Evolutionary conservation across 305 asterid species (phyloP).

Genomic region (Fraxinus paxiana): DNA sequence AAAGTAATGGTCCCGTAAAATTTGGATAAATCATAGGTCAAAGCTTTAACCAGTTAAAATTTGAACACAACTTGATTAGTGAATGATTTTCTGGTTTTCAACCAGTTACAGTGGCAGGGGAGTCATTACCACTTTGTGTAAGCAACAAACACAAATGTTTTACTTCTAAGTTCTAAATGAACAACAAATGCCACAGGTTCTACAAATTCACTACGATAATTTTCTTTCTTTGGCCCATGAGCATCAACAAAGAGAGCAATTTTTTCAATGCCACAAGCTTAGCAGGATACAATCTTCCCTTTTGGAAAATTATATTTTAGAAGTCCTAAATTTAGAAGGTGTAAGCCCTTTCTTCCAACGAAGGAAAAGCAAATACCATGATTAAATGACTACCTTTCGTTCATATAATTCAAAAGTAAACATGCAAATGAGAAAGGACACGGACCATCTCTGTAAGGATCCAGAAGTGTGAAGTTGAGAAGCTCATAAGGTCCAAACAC

Average conservation of each 20-base stretch:
- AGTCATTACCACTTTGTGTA: background rate
- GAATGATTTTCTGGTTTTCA: background rate
- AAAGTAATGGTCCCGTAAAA: background rate
- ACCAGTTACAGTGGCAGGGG: background rate
- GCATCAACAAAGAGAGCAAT: background rate
- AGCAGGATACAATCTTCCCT: background rate
- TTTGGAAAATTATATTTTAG: background rate
- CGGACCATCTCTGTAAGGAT: constrained; percentile 56
- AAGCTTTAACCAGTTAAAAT: background rate
- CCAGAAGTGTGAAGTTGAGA: constrained; percentile 70
- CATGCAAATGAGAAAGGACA: constrained; percentile 16
- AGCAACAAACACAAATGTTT: background rate
- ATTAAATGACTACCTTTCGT: background rate
- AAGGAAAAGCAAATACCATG: background rate
- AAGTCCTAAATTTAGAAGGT: background rate
- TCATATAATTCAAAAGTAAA: background rate
- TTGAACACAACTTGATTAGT: background rate
- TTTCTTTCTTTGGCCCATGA: background rate
- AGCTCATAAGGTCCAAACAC: constrained; percentile 91
- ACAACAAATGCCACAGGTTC: background rate
- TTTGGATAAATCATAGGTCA: background rate
- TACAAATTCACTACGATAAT: background rate
- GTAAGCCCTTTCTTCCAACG: background rate
- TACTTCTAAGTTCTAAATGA: background rate
- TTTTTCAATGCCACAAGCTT: background rate